Percentiles rank a stretch among this genome's conserved stretches.
Evolutionary conservation across 1,284 basidiomycete species (phyloP).

Genomic region (Cutaneotrichosporon dermatis): DNA sequence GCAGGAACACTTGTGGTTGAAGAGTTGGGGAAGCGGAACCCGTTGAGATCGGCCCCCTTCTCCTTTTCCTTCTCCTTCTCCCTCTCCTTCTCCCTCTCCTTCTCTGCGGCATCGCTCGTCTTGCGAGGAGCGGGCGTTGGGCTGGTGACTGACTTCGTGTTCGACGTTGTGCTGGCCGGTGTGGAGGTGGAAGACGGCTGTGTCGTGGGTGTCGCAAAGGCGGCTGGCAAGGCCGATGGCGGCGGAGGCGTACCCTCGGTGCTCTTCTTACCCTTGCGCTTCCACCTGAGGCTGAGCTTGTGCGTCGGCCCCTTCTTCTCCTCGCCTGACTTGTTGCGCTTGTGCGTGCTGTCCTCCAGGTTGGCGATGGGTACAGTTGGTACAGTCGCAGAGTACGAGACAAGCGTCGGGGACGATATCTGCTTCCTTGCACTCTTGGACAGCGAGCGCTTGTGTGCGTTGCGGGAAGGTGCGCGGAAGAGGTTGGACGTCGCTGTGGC

Average conservation of each 20-base stretch:
- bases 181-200: conserved; percentile 4
- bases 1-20: neutral
- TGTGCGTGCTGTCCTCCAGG: neutral
- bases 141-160: neutral
- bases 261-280: conserved; percentile 33
- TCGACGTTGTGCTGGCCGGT: neutral
- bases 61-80: too few species aligned
- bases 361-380: conserved; percentile 25
- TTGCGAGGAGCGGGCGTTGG: neutral
- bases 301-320: neutral
- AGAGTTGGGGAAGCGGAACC: conserved; percentile 8
- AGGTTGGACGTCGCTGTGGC: conserved; percentile 42
- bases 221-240: conserved; percentile 5
- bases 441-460: conserved; percentile 15
- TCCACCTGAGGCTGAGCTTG: conserved; percentile 31
- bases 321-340: conserved; percentile 6
- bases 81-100: too few species aligned
- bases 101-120: neutral
- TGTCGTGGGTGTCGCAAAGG: conserved; percentile 9
- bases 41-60: neutral
- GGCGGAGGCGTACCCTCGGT: conserved; percentile 14
- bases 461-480: conserved; percentile 35
- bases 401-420: conserved; percentile 37
- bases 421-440: conserved; percentile 18
- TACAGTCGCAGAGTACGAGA: conserved; percentile 34